Percentiles rank a stretch among this genome's conserved stretches.
phyloP scores from a whole-genome alignment of 2,329 filamentous ascomycete genomes.

The Geosmithia morbida region DNA sequence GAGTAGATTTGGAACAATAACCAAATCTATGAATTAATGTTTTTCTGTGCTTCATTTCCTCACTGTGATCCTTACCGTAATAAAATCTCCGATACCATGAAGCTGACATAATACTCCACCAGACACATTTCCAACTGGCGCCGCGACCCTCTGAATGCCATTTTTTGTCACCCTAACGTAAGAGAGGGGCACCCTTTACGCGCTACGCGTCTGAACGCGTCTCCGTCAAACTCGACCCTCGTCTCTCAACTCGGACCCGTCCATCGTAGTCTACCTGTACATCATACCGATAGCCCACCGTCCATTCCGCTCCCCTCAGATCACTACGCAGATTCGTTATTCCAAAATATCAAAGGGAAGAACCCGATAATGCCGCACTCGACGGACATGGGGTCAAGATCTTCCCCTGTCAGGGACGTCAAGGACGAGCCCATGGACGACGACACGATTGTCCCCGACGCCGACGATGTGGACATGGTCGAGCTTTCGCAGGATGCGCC shows the following conservation, averaged over 20 bases:
- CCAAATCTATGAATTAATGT: no score
- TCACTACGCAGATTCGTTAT: neutral
- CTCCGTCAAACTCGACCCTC: neutral
- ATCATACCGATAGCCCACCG: neutral
- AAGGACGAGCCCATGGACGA: constrained; percentile 21
- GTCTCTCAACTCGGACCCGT: neutral
- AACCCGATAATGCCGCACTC: constrained; percentile 28
- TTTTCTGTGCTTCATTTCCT: no score
- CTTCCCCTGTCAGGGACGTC: constrained; percentile 10
- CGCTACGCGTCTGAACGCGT: constrained; percentile 3
- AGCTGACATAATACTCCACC: neutral
- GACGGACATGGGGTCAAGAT: constrained; percentile 14
- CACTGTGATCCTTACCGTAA: no score
- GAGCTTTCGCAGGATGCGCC: neutral
- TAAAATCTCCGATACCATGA: neutral
- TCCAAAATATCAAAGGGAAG: neutral
- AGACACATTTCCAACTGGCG: neutral
- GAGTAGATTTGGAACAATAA: no score
- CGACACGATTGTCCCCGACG: constrained; percentile 10
- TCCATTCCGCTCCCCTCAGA: neutral
- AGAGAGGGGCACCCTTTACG: constrained; percentile 2
- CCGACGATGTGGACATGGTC: constrained; percentile 20
- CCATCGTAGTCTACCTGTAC: neutral
- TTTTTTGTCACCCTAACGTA: neutral
- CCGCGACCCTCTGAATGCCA: neutral